phyloP scores from a whole-genome alignment of 345 rosid species.

The Populus tremula region DNA sequence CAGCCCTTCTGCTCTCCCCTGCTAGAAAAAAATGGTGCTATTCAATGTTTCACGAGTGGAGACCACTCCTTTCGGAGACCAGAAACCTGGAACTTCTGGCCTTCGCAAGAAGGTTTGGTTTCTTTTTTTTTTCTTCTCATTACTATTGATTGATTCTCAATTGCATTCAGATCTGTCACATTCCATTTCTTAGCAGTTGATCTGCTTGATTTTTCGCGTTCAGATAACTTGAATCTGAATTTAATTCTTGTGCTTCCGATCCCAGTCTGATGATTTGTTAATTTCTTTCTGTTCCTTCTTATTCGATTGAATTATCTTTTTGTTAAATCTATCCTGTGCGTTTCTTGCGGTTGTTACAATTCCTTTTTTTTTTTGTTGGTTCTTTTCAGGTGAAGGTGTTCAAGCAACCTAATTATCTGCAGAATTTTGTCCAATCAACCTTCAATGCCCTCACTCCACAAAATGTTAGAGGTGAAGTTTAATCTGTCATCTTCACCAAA shows the following conservation, averaged over 20 bases:
- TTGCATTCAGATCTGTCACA: neutral
- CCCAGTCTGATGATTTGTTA: neutral
- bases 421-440: conserved; percentile 87
- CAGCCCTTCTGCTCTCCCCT: neutral
- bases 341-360: neutral
- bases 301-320: neutral
- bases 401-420: conserved; percentile 71
- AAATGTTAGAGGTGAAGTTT: conserved; percentile 70
- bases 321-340: neutral
- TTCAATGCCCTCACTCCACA: conserved; percentile 74
- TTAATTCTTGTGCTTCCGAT: neutral
- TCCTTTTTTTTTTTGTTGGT: neutral
- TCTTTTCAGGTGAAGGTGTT: conserved; percentile 85
- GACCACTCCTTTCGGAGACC: conserved; percentile 77
- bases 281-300: neutral
- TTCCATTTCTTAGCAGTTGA: neutral
- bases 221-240: neutral
- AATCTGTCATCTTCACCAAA: neutral
- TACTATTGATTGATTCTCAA: neutral
- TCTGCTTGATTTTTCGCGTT: neutral
- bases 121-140: neutral
- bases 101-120: conserved; percentile 90
- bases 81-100: conserved; percentile 98
- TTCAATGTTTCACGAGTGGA: conserved; percentile 62
- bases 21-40: conserved; percentile 37